Base-by-base conservation (phyloP, 2,329 filamentous ascomycete genomes). In the Venturia oleaginea region DNA sequence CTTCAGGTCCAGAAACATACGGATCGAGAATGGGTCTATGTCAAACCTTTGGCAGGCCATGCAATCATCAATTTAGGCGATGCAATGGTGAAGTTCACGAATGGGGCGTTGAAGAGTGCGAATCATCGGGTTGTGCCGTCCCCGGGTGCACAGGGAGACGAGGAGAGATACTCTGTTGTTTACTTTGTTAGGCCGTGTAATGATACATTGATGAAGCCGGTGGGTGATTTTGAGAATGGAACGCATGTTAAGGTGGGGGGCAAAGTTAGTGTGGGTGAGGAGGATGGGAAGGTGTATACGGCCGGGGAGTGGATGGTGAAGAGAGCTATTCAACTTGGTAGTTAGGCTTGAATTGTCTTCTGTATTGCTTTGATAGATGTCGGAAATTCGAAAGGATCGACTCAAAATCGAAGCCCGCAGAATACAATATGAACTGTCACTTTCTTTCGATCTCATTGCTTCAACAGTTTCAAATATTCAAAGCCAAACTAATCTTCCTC, bases 61-160 rank as follows among this genome's bases (percentile, higher is more conserved):
- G 75, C 75, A 19, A 74, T 77, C 60, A 69, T 77, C 66, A 77
- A 77, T 51, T 70, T 77, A 1, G 76, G 76, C 5, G 75, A 77
- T 62, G 74, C 74, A 3, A 75, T 76, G 64, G 72, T 64, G 22
- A 64, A 60, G 62, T 66, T 66, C 42, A 65, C 65, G 5, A 61
- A 59, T 37, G 65, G 65, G 11, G 55, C 51, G 24, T 62, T 66
- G 54, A 64, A 64, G 22, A 59, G 43, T 59, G 62, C 48, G 24
- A 66, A 64, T 22, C 65, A 66, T 55, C 61, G 65, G 13, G 65
- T 66, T 40, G 54, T 66, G 19, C 62, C 65, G 5, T 27, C 42
- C 17, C 65, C 65, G 13, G 65, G 65, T 2, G 10, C 38, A 17
- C 65, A 66, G 34, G 43, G 37, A 30, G 62, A 61, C 3, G 51